A percentile compares a stretch with the other conserved stretches of the same genome.
Evolutionary conservation across 2,329 filamentous ascomycete species (phyloP).

Genomic region (Trematosphaeria pertusa): DNA sequence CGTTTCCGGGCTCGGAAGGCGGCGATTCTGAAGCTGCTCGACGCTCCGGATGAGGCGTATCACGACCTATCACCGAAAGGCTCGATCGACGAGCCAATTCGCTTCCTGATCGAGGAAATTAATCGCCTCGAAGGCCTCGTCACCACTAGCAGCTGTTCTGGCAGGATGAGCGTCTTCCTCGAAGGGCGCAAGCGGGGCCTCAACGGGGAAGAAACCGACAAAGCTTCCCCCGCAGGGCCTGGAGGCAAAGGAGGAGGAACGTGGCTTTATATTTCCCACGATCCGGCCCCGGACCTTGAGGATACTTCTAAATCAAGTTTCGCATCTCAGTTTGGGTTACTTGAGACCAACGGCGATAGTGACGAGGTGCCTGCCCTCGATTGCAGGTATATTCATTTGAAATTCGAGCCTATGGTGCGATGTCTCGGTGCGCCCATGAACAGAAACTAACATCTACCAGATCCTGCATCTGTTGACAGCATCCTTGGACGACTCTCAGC

Average conservation of each 20-base stretch:
- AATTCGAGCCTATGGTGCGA: conserved; percentile 92
- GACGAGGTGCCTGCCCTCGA: conserved; percentile 27
- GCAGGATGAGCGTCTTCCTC: conserved; percentile 84
- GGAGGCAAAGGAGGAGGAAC: conserved; percentile 83
- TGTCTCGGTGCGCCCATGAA: neutral
- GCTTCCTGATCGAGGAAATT: conserved; percentile 77
- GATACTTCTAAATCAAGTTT: conserved; percentile 18
- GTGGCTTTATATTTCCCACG: conserved; percentile 91
- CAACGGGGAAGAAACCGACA: conserved; percentile 6
- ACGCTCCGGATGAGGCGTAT: conserved; percentile 73
- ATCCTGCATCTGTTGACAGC: conserved; percentile 88
- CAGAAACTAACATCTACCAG: conserved; percentile 55
- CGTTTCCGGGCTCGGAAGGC: conserved; percentile 66
- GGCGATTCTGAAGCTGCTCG: conserved; percentile 74
- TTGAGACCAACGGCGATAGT: conserved; percentile 4
- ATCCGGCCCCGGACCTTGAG: conserved; percentile 60
- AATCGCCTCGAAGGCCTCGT: conserved; percentile 78
- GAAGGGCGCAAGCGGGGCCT: conserved; percentile 69
- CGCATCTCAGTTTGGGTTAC: conserved; percentile 50
- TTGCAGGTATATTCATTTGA: conserved; percentile 73
- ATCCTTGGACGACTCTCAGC: conserved; percentile 76
- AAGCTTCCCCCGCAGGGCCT: conserved; percentile 61
- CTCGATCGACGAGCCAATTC: conserved; percentile 79
- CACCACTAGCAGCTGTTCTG: conserved; percentile 93
- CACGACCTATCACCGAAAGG: conserved; percentile 89